These are phyloP conservation scores for Trichoderma sp. DNA, from an alignment of 2,329 filamentous ascomycete genomes.

Conservation along the genomic window DNA sequence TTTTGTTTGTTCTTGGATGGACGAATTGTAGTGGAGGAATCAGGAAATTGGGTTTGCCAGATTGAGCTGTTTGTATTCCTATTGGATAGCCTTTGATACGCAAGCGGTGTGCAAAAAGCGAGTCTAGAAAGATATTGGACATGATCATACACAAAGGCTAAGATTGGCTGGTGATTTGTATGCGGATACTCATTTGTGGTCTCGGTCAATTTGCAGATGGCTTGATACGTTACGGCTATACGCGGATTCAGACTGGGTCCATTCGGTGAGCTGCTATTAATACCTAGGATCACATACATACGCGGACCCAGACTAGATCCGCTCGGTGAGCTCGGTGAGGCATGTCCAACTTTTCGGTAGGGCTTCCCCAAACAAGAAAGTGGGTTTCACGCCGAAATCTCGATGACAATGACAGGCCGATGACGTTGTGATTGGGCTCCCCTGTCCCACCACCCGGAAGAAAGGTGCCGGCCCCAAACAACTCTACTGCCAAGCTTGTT, in stretches of 20 bases:
- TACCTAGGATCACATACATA: background rate
- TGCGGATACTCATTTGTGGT: background rate
- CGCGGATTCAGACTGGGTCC: too few relatives aligned
- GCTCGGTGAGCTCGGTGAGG: conserved; percentile 13
- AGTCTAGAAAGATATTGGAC: too few relatives aligned
- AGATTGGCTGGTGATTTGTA: too few relatives aligned
- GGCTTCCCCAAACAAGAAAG: background rate
- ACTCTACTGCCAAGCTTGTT: conserved; percentile 22
- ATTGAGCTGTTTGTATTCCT: background rate
- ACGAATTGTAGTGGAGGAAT: background rate
- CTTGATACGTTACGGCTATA: background rate
- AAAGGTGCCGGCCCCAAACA: conserved; percentile 11
- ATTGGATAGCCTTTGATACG: too few relatives aligned
- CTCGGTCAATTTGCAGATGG: too few relatives aligned
- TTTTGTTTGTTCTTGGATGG: background rate
- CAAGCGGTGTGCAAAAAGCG: too few relatives aligned
- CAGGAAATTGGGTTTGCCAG: background rate
- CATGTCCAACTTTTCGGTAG: background rate
- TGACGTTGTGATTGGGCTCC: conserved; percentile 21
- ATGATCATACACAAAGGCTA: too few relatives aligned
- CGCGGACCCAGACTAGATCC: background rate
- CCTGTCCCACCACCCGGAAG: conserved; percentile 3
- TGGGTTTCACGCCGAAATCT: conserved; percentile 9
- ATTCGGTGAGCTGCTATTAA: background rate
- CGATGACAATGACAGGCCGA: conserved; percentile 16